These are phyloP conservation scores for Erodium maritimum DNA, from an alignment of 345 rosid species.

Conservation along the genomic window DNA sequence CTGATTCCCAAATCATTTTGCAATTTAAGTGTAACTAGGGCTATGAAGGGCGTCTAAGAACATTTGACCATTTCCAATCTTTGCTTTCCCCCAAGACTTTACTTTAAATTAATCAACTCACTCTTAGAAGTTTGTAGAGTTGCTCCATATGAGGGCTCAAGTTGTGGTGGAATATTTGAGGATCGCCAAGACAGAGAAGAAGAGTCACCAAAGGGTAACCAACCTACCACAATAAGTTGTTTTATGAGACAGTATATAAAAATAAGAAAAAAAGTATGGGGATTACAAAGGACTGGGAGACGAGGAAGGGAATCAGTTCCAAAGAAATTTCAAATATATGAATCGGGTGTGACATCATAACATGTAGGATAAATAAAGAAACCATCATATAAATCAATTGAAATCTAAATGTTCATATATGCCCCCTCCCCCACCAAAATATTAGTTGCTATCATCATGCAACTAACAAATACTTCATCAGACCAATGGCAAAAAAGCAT, in stretches of 20 bases:
- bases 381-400: no score
- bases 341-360: no score
- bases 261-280: slow-evolving; percentile 1
- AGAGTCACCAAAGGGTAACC: slow-evolving; percentile 97
- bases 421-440: no score
- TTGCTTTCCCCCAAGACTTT: neutral
- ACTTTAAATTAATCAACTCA: slow-evolving; percentile 29
- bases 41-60: neutral
- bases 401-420: no score
- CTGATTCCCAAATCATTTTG: no score
- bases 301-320: neutral
- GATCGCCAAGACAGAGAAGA: slow-evolving; percentile 97
- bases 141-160: slow-evolving; percentile 94
- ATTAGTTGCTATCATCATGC: no score
- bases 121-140: slow-evolving; percentile 89
- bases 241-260: slow-evolving; percentile 6
- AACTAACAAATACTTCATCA: no score
- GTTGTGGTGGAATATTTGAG: slow-evolving; percentile 73
- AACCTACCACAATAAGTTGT: slow-evolving; percentile 42
- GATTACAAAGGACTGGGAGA: neutral
- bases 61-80: neutral
- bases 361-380: no score
- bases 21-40: neutral
- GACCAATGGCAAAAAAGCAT: no score
- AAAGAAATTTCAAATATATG: no score